These are phyloP conservation scores for Penicillium sclerotigenum DNA, from an alignment of 2,329 filamentous ascomycete genomes.

Conservation along the genomic window DNA sequence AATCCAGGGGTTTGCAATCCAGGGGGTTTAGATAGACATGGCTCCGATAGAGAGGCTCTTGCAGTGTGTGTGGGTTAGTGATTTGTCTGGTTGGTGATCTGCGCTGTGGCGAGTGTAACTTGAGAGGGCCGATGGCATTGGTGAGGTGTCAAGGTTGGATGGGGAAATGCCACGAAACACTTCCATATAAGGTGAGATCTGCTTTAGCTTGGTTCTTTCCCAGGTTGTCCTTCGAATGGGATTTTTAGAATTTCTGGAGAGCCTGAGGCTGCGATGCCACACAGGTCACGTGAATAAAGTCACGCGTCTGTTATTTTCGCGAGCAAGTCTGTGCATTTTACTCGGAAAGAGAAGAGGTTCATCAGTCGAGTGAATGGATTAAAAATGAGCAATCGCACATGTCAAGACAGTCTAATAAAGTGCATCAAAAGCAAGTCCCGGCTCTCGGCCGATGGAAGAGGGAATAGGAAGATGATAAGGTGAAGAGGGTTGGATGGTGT, in stretches of 20 bases:
- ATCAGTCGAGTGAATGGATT: constrained; percentile 4
- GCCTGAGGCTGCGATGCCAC: not conserved
- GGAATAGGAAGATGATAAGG: constrained; percentile 9
- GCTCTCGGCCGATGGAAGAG: constrained; percentile 11
- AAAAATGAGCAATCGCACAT: constrained; percentile 10
- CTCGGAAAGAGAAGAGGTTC: not conserved
- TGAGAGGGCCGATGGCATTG: not conserved
- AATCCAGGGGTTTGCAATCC: too few relatives aligned
- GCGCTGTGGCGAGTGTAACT: constrained; percentile 3
- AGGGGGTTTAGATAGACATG: not conserved
- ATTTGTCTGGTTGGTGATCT: not conserved
- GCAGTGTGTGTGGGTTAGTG: not conserved
- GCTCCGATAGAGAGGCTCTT: not conserved
- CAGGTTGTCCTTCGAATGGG: not conserved
- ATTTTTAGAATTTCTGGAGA: not conserved
- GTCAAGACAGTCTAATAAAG: constrained; percentile 23
- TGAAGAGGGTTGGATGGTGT: constrained; percentile 16
- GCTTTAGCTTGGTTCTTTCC: not conserved
- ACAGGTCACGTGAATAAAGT: not conserved
- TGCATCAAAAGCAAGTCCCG: constrained; percentile 20
- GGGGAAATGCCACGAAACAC: not conserved
- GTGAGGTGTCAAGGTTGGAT: not conserved
- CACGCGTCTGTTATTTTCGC: not conserved
- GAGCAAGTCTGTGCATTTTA: not conserved
- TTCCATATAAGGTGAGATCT: not conserved